Evolutionary conservation across 2,329 filamentous ascomycete genomes (phyloP).

Genomic region (Colletotrichum endophyticum): DNA sequence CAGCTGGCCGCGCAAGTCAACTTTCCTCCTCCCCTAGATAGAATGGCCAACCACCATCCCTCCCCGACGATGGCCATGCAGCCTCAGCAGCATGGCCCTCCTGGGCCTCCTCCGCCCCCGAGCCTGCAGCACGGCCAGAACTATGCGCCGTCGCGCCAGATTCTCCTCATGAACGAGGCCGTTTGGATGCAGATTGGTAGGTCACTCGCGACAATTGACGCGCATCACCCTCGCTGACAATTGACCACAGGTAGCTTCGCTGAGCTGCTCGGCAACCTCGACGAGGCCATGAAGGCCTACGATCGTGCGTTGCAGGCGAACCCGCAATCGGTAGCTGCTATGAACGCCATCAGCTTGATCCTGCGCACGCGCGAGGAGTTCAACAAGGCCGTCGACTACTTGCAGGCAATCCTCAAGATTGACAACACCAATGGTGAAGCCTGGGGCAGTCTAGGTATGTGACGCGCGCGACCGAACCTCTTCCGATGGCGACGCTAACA

Average conservation of each 20-base stretch:
- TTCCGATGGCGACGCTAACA: conserved; percentile 23
- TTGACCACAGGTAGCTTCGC: conserved; percentile 73
- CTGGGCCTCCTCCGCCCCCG: conserved; percentile 64
- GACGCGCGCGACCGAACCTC: not conserved
- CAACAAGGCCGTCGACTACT: conserved; percentile 89
- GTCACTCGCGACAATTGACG: conserved; percentile 31
- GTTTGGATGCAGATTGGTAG: conserved; percentile 94
- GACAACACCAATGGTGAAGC: conserved; percentile 91
- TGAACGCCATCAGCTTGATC: conserved; percentile 94
- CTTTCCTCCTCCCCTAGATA: conserved; percentile 23
- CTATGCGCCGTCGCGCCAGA: conserved; percentile 73
- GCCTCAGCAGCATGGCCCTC: conserved; percentile 69
- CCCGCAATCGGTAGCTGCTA: conserved; percentile 84
- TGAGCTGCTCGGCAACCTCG: conserved; percentile 85
- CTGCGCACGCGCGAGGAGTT: conserved; percentile 93
- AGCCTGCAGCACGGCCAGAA: conserved; percentile 57
- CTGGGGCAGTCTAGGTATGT: conserved; percentile 90
- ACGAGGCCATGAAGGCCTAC: conserved; percentile 89
- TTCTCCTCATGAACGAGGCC: conserved; percentile 80
- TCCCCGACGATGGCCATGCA: conserved; percentile 80
- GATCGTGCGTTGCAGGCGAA: conserved; percentile 90
- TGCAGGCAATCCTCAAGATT: conserved; percentile 88
- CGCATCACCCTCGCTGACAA: conserved; percentile 29
- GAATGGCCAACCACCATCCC: conserved; percentile 79
- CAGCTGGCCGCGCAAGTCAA: conserved; percentile 14